Conservation (phyloP, 176 grass and related monocot genomes). For the Elaeis guineensis region DNA sequence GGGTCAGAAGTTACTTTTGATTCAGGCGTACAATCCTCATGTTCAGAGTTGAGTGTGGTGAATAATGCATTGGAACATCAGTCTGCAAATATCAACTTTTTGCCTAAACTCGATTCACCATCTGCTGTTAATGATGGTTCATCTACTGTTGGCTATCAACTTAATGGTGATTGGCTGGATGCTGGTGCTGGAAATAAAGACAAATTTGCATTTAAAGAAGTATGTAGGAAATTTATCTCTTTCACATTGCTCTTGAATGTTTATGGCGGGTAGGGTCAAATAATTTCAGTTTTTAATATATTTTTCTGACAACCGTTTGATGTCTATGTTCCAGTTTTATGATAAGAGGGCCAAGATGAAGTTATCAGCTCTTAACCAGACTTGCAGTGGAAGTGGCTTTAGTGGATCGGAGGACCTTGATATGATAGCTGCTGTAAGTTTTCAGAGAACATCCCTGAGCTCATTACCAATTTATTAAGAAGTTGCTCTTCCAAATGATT, state of each 20-base stretch:
- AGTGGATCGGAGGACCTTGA: slow-evolving; percentile 21
- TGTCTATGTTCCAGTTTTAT: slow-evolving; percentile 32
- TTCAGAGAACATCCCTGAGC: neutral
- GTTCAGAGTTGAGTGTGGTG: slow-evolving; percentile 43
- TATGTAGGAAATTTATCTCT: slow-evolving; percentile 18
- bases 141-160: slow-evolving; percentile 25
- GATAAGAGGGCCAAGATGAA: slow-evolving; percentile 38
- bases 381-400: slow-evolving; percentile 8
- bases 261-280: neutral
- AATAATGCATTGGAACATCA: slow-evolving; percentile 39
- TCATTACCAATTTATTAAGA: too few species aligned
- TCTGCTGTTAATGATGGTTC: slow-evolving; percentile 26
- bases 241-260: neutral
- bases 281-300: neutral
- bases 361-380: slow-evolving; percentile 30
- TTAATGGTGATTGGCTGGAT: slow-evolving; percentile 6
- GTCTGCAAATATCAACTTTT: slow-evolving; percentile 31
- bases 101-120: slow-evolving; percentile 25
- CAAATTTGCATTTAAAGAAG: slow-evolving; percentile 28
- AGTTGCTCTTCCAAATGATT: too few species aligned
- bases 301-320: neutral
- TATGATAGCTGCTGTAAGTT: slow-evolving; percentile 35
- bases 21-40: slow-evolving; percentile 34
- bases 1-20: slow-evolving; percentile 45
- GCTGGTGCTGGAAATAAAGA: slow-evolving; percentile 26